Conservation (phyloP, 2,329 filamentous ascomycete genomes). For the Pestalotiopsis sp. region DNA sequence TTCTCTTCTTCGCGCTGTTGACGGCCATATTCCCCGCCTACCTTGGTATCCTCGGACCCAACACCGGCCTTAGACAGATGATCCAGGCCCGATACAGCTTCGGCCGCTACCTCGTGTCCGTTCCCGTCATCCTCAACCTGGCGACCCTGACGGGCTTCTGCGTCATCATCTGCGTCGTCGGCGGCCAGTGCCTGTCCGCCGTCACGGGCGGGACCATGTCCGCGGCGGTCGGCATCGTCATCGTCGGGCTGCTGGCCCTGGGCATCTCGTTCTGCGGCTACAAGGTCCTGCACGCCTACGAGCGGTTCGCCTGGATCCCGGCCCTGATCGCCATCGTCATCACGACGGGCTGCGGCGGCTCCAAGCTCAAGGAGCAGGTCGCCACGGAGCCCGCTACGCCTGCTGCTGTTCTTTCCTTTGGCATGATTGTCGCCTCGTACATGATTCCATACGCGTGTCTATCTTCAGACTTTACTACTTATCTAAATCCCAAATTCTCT, state of each 20-base stretch:
- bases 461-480: constrained; percentile 63
- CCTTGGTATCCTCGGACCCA: constrained; percentile 60
- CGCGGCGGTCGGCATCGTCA: constrained; percentile 61
- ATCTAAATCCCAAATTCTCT: constrained; percentile 59
- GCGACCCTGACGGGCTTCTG: constrained; percentile 66
- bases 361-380: constrained; percentile 50
- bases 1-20: constrained; percentile 65
- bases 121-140: constrained; percentile 65
- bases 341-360: constrained; percentile 56
- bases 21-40: constrained; percentile 58
- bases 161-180: constrained; percentile 63
- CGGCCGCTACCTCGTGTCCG: constrained; percentile 59
- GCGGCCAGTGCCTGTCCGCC: constrained; percentile 60
- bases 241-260: constrained; percentile 60
- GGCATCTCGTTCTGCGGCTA: constrained; percentile 66
- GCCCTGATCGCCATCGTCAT: constrained; percentile 58
- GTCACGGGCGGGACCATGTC: constrained; percentile 52
- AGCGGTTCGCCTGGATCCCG: constrained; percentile 60
- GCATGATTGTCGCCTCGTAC: constrained; percentile 64
- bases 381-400: constrained; percentile 45
- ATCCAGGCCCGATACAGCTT: constrained; percentile 67
- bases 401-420: constrained; percentile 55
- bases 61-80: constrained; percentile 68
- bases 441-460: constrained; percentile 65
- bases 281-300: constrained; percentile 57